Conservation (phyloP, 306 rosid species). For the Prunus mongolica region DNA sequence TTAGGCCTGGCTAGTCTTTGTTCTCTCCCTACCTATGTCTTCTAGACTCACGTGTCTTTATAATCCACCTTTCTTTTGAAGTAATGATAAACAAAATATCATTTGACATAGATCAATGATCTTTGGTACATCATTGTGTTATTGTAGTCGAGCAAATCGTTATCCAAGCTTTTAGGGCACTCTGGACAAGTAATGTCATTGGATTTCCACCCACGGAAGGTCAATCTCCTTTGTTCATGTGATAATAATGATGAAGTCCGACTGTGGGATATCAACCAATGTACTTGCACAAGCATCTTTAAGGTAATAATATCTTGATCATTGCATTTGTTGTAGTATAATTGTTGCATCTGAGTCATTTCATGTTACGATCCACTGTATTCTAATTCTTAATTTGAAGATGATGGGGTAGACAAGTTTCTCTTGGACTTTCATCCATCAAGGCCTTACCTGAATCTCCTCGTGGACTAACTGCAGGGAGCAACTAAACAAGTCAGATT, state of each 20-base stretch:
- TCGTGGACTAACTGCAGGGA: conserved; percentile 38
- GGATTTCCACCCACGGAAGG: conserved; percentile 62
- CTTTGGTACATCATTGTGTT: conserved; percentile 10
- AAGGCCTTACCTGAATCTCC: background rate
- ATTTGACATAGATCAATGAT: background rate
- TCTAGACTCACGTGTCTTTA: background rate
- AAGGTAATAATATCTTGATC: conserved; percentile 41
- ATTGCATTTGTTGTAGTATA: conserved; percentile 5
- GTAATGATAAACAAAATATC: background rate
- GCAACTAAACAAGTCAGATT: conserved; percentile 58
- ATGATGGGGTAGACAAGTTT: conserved; percentile 5
- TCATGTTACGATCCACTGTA: background rate
- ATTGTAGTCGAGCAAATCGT: conserved; percentile 37
- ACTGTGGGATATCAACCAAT: conserved; percentile 39
- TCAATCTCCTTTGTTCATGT: conserved; percentile 57
- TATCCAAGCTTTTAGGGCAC: conserved; percentile 40
- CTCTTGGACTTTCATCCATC: conserved; percentile 11
- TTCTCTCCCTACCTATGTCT: background rate
- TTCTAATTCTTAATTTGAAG: background rate
- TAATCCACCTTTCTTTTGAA: background rate
- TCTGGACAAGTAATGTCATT: conserved; percentile 53
- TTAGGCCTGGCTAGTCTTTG: background rate
- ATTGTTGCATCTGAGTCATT: background rate
- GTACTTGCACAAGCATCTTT: conserved; percentile 23
- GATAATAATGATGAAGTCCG: conserved; percentile 45